Percentiles rank a stretch among this genome's conserved stretches.
phyloP scores from a whole-genome alignment of 257 asterid species.

The Ophiorrhiza pumila region DNA sequence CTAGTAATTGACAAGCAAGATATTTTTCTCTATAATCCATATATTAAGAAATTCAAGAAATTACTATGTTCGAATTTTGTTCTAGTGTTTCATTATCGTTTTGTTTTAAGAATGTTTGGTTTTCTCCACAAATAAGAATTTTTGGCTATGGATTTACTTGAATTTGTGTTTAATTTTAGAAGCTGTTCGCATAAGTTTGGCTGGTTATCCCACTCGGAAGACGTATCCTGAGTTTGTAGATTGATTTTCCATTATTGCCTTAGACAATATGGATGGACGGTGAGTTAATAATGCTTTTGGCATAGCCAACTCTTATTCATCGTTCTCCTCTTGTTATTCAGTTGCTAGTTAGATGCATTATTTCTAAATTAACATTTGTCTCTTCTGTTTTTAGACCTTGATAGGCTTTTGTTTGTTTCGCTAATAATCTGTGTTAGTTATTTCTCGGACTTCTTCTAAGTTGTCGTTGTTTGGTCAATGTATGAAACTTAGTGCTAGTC shows the following conservation, averaged over 20 bases:
- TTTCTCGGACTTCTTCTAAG: background rate
- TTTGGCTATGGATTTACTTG: too few relatives aligned
- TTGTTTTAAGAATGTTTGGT: too few relatives aligned
- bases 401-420: background rate
- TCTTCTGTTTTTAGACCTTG: background rate
- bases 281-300: conserved; percentile 31
- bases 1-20: too few relatives aligned
- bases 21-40: too few relatives aligned
- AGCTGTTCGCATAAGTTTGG: conserved; percentile 99
- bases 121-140: too few relatives aligned
- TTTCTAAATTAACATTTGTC: background rate
- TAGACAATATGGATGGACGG: conserved; percentile 78
- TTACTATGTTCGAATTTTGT: too few relatives aligned
- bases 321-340: background rate
- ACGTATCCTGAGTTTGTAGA: conserved; percentile 91
- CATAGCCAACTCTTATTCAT: background rate
- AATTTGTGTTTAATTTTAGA: too few relatives aligned
- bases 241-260: conserved; percentile 82
- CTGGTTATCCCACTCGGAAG: conserved; percentile 97
- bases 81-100: too few relatives aligned
- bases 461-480: background rate
- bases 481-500: background rate
- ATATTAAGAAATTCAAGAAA: too few relatives aligned
- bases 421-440: background rate
- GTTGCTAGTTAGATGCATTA: background rate